Percentiles rank a stretch among this genome's conserved stretches.
These are phyloP conservation scores for Mycosphaerella arachidis DNA, from an alignment of 2,329 filamentous ascomycete species.

Conservation along the genomic window DNA sequence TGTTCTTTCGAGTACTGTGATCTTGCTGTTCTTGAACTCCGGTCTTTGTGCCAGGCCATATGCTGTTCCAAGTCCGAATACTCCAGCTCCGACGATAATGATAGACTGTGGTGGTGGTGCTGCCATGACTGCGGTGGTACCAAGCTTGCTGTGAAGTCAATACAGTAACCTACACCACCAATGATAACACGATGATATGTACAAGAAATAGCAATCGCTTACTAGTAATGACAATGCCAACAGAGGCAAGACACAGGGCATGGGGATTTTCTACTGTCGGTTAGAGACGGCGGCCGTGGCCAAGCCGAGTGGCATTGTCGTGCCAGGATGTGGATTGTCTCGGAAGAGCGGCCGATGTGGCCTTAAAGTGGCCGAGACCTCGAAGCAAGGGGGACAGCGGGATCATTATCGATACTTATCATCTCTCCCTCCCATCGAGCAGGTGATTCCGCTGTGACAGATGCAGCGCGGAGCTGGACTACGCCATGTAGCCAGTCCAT, in stretches of 20 bases:
- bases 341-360: not conserved
- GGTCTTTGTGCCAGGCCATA: constrained; percentile 63
- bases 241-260: not conserved
- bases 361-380: not conserved
- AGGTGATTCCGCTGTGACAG: not conserved
- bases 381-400: not conserved
- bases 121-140: too few relatives aligned
- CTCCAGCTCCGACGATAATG: constrained; percentile 49
- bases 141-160: not conserved
- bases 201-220: not conserved
- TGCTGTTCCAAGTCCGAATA: constrained; percentile 61
- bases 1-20: constrained; percentile 56
- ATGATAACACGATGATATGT: not conserved
- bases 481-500: constrained; percentile 21
- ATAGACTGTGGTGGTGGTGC: constrained; percentile 38
- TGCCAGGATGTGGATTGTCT: not conserved
- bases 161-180: not conserved
- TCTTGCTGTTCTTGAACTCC: constrained; percentile 45
- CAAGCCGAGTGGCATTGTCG: not conserved
- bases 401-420: not conserved
- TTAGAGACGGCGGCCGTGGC: not conserved
- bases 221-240: not conserved
- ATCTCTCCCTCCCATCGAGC: not conserved
- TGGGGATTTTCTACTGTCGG: not conserved
- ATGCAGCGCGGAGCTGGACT: constrained; percentile 18